Evolutionary conservation across 1,284 basidiomycete species (phyloP).

Genomic region (Boletus sp.): DNA sequence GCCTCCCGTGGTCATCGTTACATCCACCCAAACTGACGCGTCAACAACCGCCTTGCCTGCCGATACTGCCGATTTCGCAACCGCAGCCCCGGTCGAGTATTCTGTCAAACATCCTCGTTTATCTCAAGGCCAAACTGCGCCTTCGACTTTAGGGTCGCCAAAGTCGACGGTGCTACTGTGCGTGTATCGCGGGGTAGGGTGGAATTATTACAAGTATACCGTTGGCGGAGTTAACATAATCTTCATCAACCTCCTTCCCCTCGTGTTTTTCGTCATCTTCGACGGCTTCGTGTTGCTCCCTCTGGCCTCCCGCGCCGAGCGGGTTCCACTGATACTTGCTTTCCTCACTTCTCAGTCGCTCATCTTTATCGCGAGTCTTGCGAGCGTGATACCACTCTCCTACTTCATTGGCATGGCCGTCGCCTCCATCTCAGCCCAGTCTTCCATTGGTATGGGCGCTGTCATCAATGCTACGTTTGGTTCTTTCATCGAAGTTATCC

Average conservation of each 20-base stretch:
- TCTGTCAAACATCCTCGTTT: constrained; percentile 57
- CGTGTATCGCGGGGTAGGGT: constrained; percentile 88
- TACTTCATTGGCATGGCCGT: constrained; percentile 99
- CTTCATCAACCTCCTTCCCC: constrained; percentile 91
- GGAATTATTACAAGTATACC: constrained; percentile 99
- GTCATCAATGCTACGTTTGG: constrained; percentile 99
- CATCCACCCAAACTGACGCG: constrained; percentile 29
- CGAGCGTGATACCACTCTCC: constrained; percentile 93
- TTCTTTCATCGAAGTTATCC: constrained; percentile 94
- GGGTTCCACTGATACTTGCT: constrained; percentile 64
- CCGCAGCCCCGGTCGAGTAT: constrained; percentile 34
- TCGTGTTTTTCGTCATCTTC: constrained; percentile 95
- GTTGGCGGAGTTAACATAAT: constrained; percentile 98
- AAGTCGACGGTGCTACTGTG: constrained; percentile 89
- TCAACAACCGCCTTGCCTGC: constrained; percentile 21
- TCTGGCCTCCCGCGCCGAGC: constrained; percentile 57
- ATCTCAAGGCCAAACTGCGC: constrained; percentile 68
- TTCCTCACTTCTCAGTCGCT: constrained; percentile 72
- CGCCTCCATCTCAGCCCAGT: constrained; percentile 96
- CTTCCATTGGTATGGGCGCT: constrained; percentile 98
- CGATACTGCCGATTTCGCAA: constrained; percentile 23
- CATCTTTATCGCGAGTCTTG: constrained; percentile 84
- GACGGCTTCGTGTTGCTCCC: constrained; percentile 85
- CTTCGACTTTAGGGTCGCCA: constrained; percentile 62
- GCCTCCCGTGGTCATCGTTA: constrained; percentile 52